Evolutionary conservation across 2,329 filamentous ascomycete genomes (phyloP).

Genomic region (Fonsecaea pedrosoi): DNA sequence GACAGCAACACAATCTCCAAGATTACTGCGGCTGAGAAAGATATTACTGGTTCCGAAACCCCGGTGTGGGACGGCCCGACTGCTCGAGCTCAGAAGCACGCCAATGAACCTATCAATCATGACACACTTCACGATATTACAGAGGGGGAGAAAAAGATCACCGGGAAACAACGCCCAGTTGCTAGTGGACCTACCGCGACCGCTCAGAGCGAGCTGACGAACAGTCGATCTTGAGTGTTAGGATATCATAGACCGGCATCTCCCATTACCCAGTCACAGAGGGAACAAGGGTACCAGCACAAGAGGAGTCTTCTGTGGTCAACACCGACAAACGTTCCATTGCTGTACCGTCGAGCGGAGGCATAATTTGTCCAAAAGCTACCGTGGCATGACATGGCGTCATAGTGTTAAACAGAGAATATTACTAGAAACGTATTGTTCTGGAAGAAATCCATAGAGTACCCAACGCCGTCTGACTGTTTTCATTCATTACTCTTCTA

Average conservation of each 20-base stretch:
- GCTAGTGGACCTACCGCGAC: constrained; percentile 50
- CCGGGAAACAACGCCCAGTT: constrained; percentile 42
- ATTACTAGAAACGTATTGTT: neutral
- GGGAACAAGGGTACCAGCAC: neutral
- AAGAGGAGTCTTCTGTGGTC: neutral
- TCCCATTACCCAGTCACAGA: neutral
- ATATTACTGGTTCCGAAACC: constrained; percentile 46
- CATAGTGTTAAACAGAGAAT: neutral
- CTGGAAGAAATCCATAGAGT: neutral
- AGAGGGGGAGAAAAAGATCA: constrained; percentile 51
- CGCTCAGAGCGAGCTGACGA: constrained; percentile 44
- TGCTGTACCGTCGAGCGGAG: neutral
- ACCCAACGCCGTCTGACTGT: neutral
- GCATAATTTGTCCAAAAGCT: neutral
- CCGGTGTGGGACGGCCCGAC: constrained; percentile 51
- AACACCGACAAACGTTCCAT: neutral
- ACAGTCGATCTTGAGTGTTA: constrained; percentile 15
- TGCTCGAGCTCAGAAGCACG: constrained; percentile 51
- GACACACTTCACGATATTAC: constrained; percentile 51
- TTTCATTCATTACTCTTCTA: neutral
- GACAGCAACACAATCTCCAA: constrained; percentile 47
- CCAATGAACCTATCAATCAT: constrained; percentile 44
- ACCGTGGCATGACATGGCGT: neutral
- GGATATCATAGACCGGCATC: neutral
- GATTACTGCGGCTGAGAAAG: constrained; percentile 51